phyloP scores from a whole-genome alignment of 2,329 filamentous ascomycete genomes.

The Cercospora canescens region DNA sequence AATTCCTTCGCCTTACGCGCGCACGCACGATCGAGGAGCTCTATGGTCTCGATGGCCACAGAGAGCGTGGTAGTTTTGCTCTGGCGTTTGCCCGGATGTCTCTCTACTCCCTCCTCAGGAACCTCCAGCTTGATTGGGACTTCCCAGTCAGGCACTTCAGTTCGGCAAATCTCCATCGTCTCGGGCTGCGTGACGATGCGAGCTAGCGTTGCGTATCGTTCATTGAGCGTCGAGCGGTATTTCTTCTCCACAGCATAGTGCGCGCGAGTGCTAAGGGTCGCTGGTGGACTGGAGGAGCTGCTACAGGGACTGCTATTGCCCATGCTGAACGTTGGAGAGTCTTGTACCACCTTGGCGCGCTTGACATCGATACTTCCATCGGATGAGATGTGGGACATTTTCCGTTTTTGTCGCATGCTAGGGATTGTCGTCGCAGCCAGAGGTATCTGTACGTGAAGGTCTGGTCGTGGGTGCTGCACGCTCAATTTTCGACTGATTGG shows the following conservation, averaged over 20 bases:
- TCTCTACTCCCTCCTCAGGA: constrained; percentile 12
- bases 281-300: constrained; percentile 2
- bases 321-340: neutral
- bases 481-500: neutral
- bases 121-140: constrained; percentile 20
- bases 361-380: neutral
- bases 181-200: constrained; percentile 19
- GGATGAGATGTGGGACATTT: neutral
- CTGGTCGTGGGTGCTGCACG: neutral
- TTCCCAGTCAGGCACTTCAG: constrained; percentile 17
- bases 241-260: constrained; percentile 42
- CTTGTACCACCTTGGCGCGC: neutral
- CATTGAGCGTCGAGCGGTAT: constrained; percentile 21
- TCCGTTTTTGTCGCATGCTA: constrained; percentile 12
- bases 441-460: neutral
- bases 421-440: neutral
- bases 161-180: constrained; percentile 21
- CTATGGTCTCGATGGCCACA: constrained; percentile 21
- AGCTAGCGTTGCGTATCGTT: constrained; percentile 21
- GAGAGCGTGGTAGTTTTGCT: constrained; percentile 25
- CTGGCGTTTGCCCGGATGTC: constrained; percentile 18
- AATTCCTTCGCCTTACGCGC: constrained; percentile 18
- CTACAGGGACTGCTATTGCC: constrained; percentile 7
- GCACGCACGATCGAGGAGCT: constrained; percentile 17
- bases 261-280: constrained; percentile 27